Base-by-base conservation (phyloP, 2,329 filamentous ascomycete species). In the Botrytis hyacinthi region DNA sequence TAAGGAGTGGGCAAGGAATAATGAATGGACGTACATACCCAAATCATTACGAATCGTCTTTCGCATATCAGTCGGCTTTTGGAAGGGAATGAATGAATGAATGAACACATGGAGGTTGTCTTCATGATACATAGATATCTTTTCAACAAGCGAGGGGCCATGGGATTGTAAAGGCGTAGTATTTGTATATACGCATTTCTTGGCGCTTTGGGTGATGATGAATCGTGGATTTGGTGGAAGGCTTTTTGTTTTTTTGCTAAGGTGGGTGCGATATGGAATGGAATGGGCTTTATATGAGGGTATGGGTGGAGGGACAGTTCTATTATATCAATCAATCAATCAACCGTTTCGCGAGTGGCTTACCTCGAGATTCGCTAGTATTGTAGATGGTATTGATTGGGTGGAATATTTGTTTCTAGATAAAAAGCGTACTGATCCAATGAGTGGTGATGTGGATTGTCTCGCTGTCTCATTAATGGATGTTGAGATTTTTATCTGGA, bases 131-230 rank as follows among this genome's bases (percentile, higher is more conserved):
- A 67, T 54, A 37, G 32, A 67, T 51, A 40, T 67, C 26, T 54
- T 40, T 54, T 37, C 35, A 26, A 18, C 26, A 54, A 37, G 44
- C 46, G 65, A 67, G 65, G 32, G 22, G 63, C 8, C n/a, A 32
- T 51, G 22, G 63, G 63, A 66, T 37, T 37, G 32, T 29, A 51
- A 51, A 54, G 65, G 65, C 46, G 46, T 40, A 67, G 32, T 54
- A 67, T 67, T 54, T 67, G 65, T 67, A 67, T 67, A 67, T 67
- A 40, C 65, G 46, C 65, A 67, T 67, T 67, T 67, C 65, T 67
- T 67, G 65, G 65, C 65, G 65, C 65, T 67, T 54, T 51, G 32
- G 65, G 35, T 54, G 65, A 40, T n/a, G 18, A 32, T 54, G 16
- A 37, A 54, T 51, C 22, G 44, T 54, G 65, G 26, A 51, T 67